Percentiles rank a stretch among this genome's conserved stretches.
phyloP scores from a whole-genome alignment of 1,139 yeast species.

The Candida sanyaensis region DNA sequence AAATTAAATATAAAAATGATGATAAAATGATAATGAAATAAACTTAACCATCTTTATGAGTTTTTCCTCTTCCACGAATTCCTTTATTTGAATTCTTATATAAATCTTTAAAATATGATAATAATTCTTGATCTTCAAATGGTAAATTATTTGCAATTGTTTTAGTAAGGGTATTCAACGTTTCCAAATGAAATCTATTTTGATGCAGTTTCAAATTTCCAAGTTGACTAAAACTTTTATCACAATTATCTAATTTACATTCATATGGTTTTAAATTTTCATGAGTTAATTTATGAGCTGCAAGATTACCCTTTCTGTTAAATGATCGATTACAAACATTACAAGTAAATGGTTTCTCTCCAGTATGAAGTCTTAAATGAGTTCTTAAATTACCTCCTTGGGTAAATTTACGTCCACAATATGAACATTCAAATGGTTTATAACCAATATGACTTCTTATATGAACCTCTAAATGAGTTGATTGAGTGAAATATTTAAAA shows the following conservation, averaged over 20 bases:
- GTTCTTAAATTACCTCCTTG: conserved; percentile 93
- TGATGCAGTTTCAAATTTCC: conserved; percentile 95
- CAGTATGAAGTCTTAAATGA: conserved; percentile 86
- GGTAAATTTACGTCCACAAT: conserved; percentile 79
- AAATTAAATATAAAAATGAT: background rate
- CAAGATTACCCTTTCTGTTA: conserved; percentile 87
- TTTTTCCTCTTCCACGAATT: conserved; percentile 83
- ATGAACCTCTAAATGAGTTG: conserved; percentile 79
- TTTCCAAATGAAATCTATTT: conserved; percentile 78
- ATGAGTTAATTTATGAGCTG: conserved; percentile 84
- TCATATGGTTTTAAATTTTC: conserved; percentile 75
- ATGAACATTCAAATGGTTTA: conserved; percentile 78
- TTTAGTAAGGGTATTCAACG: conserved; percentile 64
- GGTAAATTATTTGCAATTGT: conserved; percentile 62
- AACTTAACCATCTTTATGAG: conserved; percentile 21
- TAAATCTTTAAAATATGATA: conserved; percentile 74
- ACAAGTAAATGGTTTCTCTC: conserved; percentile 85
- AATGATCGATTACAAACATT: conserved; percentile 71
- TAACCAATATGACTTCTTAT: conserved; percentile 76
- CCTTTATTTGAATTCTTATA: conserved; percentile 90
- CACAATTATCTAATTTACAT: conserved; percentile 81
- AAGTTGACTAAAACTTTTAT: conserved; percentile 83
- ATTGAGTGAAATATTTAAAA: conserved; percentile 67
- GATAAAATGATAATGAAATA: background rate
- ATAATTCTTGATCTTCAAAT: conserved; percentile 62